A percentile compares a stretch with the other conserved stretches of the same genome.
These are phyloP conservation scores for Zhuliangozyma blackwelliae DNA, from an alignment of 1,139 yeast species.

Conservation along the genomic window DNA sequence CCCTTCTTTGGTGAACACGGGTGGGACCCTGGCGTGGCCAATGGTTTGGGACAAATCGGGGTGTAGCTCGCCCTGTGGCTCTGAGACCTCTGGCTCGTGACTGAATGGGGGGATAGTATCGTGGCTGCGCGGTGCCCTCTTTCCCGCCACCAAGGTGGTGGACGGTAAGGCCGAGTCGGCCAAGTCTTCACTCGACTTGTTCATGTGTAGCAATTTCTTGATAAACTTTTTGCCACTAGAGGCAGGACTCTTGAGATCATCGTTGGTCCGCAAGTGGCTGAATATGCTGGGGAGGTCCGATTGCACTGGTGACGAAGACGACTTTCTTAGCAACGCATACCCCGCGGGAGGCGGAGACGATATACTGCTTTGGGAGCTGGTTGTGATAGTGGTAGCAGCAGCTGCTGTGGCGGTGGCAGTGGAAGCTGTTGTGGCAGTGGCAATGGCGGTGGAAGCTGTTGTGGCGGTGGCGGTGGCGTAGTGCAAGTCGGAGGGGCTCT, in stretches of 20 bases:
- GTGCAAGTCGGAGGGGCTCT: no score
- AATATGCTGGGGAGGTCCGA: conserved; percentile 21
- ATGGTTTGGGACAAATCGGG: conserved; percentile 10
- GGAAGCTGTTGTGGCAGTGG: no score
- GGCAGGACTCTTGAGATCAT: conserved; percentile 7
- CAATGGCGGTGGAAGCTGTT: no score
- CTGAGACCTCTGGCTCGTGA: neutral
- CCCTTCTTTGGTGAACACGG: conserved; percentile 38
- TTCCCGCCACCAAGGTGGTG: neutral
- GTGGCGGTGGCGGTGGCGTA: no score
- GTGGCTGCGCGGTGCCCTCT: conserved; percentile 1
- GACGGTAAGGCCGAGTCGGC: no score
- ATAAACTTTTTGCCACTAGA: conserved; percentile 8
- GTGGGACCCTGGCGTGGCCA: conserved; percentile 16
- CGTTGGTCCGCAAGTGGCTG: conserved; percentile 21
- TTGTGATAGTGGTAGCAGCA: no score
- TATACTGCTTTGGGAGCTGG: no score
- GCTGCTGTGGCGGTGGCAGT: no score
- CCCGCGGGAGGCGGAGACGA: no score
- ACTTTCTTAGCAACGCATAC: conserved; percentile 1
- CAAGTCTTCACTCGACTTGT: conserved; percentile 12
- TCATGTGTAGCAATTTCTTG: conserved; percentile 11
- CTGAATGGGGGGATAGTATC: neutral
- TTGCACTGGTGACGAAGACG: conserved; percentile 20
- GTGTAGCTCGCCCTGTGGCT: conserved; percentile 6